Conservation (phyloP, 306 rosid species). For the Gastrolobium villosum region DNA sequence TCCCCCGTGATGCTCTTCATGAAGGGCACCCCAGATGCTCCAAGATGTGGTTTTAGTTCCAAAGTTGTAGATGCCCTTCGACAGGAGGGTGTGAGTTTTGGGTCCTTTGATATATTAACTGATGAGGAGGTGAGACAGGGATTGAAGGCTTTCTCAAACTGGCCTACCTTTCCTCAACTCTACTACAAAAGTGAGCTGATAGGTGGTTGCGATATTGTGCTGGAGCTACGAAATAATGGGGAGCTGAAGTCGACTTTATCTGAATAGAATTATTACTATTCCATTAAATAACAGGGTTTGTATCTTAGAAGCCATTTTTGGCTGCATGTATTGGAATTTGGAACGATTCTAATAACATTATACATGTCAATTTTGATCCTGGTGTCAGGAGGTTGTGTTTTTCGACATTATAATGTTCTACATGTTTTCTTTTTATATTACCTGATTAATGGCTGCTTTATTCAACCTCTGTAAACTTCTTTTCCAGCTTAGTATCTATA, state of each 20-base stretch:
- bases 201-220: slow-evolving; percentile 87
- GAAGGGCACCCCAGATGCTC: slow-evolving; percentile 93
- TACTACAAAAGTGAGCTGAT: slow-evolving; percentile 88
- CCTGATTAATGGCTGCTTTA: slow-evolving; percentile 22
- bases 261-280: slow-evolving; percentile 54
- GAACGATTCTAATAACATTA: slow-evolving; percentile 41
- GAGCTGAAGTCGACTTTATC: slow-evolving; percentile 82
- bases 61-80: slow-evolving; percentile 76
- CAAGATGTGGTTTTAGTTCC: slow-evolving; percentile 94
- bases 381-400: slow-evolving; percentile 54
- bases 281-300: slow-evolving; percentile 47
- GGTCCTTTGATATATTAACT: slow-evolving; percentile 79
- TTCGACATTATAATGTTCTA: slow-evolving; percentile 43
- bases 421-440: slow-evolving; percentile 37
- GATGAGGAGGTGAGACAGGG: slow-evolving; percentile 95
- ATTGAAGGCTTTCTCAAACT: slow-evolving; percentile 80
- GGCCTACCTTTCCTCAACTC: slow-evolving; percentile 98
- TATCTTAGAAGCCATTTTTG: slow-evolving; percentile 37
- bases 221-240: slow-evolving; percentile 79
- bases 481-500: slow-evolving; percentile 12
- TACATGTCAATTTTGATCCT: slow-evolving; percentile 44
- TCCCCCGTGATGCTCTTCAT: slow-evolving; percentile 91
- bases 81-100: slow-evolving; percentile 75
- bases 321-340: slow-evolving; percentile 41
- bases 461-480: neutral